A percentile compares a stretch with the other conserved stretches of the same genome.
These are phyloP conservation scores for Mitragyna speciosa DNA, from an alignment of 257 asterid species.

Conservation along the genomic window DNA sequence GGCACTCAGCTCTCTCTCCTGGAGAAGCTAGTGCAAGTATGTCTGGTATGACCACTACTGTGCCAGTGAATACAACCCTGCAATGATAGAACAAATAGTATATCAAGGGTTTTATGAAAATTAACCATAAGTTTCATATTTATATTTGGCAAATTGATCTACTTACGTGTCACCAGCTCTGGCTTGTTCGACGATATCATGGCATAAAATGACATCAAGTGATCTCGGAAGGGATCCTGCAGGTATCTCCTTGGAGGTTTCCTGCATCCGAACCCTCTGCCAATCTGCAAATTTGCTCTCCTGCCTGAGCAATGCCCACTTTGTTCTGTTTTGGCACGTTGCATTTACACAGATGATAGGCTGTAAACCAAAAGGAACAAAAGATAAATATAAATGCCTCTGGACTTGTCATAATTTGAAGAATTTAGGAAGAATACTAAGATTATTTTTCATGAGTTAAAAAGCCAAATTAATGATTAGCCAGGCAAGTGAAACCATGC, in stretches of 20 bases:
- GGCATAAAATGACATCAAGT: slow-evolving; percentile 92
- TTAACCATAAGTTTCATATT: background rate
- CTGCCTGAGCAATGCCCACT: slow-evolving; percentile 94
- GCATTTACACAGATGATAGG: slow-evolving; percentile 92
- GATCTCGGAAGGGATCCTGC: slow-evolving; percentile 98
- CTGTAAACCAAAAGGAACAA: slow-evolving; percentile 41
- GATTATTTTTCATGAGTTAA: background rate
- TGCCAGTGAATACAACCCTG: slow-evolving; percentile 96
- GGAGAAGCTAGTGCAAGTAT: slow-evolving; percentile 86
- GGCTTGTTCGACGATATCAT: slow-evolving; percentile 93
- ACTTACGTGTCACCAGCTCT: slow-evolving; percentile 97
- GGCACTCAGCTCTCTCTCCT: slow-evolving; percentile 90
- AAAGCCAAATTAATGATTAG: background rate
- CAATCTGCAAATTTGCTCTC: slow-evolving; percentile 98
- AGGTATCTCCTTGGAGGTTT: slow-evolving; percentile 92
- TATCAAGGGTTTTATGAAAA: background rate
- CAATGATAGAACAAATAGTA: slow-evolving; percentile 8
- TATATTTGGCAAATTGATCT: background rate
- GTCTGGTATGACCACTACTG: slow-evolving; percentile 90
- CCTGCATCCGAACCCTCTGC: slow-evolving; percentile 99
- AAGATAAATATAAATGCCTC: background rate
- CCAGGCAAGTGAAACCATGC: background rate
- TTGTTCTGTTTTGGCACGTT: slow-evolving; percentile 74
- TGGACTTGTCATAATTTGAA: background rate
- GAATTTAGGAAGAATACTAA: background rate